Evolutionary conservation across 106 monocot species (phyloP).

Genomic region (Agapanthus africanus): DNA sequence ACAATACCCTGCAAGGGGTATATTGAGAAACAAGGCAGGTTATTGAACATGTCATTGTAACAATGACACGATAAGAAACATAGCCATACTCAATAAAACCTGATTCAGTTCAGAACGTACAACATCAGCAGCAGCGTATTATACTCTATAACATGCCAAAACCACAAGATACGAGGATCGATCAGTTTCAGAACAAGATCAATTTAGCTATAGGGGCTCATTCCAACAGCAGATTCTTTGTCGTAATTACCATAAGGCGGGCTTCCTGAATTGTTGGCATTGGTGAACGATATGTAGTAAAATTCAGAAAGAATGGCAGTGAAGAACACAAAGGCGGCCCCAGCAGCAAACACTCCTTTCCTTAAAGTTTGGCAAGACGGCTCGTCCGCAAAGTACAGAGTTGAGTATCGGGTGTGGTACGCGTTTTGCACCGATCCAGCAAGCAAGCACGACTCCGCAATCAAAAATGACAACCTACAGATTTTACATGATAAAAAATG

Average conservation of each 20-base stretch:
- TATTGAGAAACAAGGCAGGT: too few species aligned
- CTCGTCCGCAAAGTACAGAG: constrained; percentile 14
- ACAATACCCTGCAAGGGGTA: too few species aligned
- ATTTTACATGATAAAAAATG: too few species aligned
- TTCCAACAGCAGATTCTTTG: constrained; percentile 30
- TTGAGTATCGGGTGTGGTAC: constrained; percentile 47
- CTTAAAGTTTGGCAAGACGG: constrained; percentile 61
- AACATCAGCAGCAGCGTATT: too few species aligned
- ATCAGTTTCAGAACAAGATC: too few species aligned
- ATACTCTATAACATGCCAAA: too few species aligned
- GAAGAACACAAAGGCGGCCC: constrained; percentile 80
- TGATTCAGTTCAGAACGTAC: too few species aligned
- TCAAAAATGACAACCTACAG: constrained; percentile 65
- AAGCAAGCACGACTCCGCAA: constrained; percentile 78
- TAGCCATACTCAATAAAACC: too few species aligned
- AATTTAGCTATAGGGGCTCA: constrained; percentile 54
- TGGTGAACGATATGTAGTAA: constrained; percentile 53
- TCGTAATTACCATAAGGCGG: constrained; percentile 21
- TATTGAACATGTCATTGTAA: too few species aligned
- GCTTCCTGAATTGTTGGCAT: constrained; percentile 22
- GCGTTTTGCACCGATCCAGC: constrained; percentile 82
- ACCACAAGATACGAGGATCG: too few species aligned
- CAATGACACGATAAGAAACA: too few species aligned
- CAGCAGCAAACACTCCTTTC: constrained; percentile 82
- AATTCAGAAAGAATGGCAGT: constrained; percentile 63